phyloP scores from a whole-genome alignment of 1,284 basidiomycete species.

The Mycosarcoma maydis region DNA sequence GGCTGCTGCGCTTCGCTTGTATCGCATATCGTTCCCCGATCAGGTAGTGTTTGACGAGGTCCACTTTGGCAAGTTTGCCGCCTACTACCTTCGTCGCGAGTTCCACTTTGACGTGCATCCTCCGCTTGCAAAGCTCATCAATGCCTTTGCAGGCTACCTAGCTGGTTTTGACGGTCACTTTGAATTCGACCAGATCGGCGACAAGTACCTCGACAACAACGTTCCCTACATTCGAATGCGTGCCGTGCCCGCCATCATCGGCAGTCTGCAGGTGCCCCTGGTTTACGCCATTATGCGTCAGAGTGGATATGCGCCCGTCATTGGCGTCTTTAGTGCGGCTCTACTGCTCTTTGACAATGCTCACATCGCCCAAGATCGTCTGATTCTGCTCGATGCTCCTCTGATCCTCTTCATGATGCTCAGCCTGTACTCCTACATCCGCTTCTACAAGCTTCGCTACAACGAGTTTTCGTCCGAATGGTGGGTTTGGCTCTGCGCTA shows the following conservation, averaged over 20 bases:
- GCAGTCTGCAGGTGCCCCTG: constrained; percentile 86
- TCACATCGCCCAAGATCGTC: constrained; percentile 91
- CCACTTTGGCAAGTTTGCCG: constrained; percentile 67
- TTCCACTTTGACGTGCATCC: constrained; percentile 99
- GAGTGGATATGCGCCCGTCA: constrained; percentile 88
- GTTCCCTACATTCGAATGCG: constrained; percentile 96
- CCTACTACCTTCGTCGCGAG: constrained; percentile 65
- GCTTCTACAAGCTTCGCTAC: constrained; percentile 94
- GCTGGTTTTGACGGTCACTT: constrained; percentile 95
- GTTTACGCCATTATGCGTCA: constrained; percentile 98
- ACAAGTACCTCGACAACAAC: constrained; percentile 83
- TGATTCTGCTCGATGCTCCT: constrained; percentile 94
- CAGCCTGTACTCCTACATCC: constrained; percentile 92
- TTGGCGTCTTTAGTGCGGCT: constrained; percentile 85
- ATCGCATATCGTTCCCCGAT: constrained; percentile 50
- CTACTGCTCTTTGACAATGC: constrained; percentile 96
- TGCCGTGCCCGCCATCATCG: constrained; percentile 87
- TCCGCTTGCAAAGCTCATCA: constrained; percentile 71
- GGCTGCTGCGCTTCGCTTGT: constrained; percentile 51
- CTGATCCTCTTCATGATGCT: constrained; percentile 95
- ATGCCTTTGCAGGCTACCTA: constrained; percentile 89
- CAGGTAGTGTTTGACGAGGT: constrained; percentile 67
- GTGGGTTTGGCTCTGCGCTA: constrained; percentile 94
- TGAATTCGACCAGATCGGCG: constrained; percentile 93
- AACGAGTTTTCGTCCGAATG: constrained; percentile 71